Percentiles rank a stretch among this genome's conserved stretches.
Conservation (phyloP, 257 asterid genomes). For the Orobanche coerulescens region DNA sequence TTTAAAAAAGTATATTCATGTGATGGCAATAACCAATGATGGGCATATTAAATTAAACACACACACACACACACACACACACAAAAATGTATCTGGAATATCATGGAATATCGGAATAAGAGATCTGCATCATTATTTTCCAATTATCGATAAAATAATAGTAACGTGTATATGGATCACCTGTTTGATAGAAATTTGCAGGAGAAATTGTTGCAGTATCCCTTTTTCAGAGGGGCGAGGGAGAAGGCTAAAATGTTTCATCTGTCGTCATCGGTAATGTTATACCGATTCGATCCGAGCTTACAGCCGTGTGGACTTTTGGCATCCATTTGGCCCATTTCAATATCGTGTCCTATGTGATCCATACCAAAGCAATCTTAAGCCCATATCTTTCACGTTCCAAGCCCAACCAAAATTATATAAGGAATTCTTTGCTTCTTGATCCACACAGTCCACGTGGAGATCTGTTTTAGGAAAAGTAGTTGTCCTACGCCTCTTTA, state of each 20-base stretch:
- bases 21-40: neutral
- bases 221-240: neutral
- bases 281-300: too few species aligned
- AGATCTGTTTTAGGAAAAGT: too few species aligned
- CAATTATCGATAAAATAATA: neutral
- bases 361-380: neutral
- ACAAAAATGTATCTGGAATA: neutral
- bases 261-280: too few species aligned
- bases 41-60: neutral
- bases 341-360: too few species aligned
- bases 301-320: neutral
- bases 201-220: constrained; percentile 12
- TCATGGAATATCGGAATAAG: neutral
- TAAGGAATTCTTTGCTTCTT: too few species aligned
- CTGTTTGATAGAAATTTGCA: constrained; percentile 21
- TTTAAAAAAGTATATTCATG: too few species aligned
- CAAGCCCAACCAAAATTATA: neutral
- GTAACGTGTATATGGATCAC: constrained; percentile 10
- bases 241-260: neutral
- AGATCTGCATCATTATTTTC: neutral
- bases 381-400: neutral
- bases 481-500: too few species aligned
- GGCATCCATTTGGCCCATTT: too few species aligned
- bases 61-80: too few species aligned
- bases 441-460: too few species aligned